phyloP scores from a whole-genome alignment of 441 rosid genomes.

The Biscutella laevigata region DNA sequence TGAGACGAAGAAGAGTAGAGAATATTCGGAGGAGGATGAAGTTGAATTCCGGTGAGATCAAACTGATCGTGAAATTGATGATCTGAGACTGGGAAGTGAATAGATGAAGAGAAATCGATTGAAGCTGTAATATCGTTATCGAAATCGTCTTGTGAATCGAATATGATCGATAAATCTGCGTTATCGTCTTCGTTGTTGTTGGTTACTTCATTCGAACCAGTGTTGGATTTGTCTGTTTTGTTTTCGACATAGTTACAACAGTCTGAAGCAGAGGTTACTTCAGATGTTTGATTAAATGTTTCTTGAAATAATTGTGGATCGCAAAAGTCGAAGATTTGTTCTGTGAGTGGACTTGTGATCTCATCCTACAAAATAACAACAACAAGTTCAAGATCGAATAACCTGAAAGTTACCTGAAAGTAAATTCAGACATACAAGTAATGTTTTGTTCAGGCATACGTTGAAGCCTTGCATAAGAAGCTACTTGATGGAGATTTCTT shows the following conservation, averaged over 20 bases:
- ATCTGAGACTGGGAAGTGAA: slow-evolving; percentile 42
- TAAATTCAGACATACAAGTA: neutral
- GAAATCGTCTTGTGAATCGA: slow-evolving; percentile 55
- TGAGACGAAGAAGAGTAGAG: slow-evolving; percentile 31
- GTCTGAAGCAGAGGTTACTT: slow-evolving; percentile 61
- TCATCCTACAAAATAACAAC: slow-evolving; percentile 47
- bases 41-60: slow-evolving; percentile 42
- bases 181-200: slow-evolving; percentile 26
- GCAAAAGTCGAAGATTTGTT: slow-evolving; percentile 59
- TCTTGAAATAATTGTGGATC: slow-evolving; percentile 59
- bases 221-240: slow-evolving; percentile 20
- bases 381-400: neutral
- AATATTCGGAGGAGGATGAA: slow-evolving; percentile 29
- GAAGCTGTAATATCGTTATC: slow-evolving; percentile 79
- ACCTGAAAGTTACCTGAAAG: neutral
- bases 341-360: slow-evolving; percentile 59
- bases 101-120: slow-evolving; percentile 64
- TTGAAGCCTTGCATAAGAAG: slow-evolving; percentile 19
- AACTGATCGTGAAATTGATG: slow-evolving; percentile 36
- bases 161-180: slow-evolving; percentile 35
- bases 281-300: slow-evolving; percentile 54
- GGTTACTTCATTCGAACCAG: slow-evolving; percentile 9
- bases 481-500: slow-evolving; percentile 5
- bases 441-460: slow-evolving; percentile 1
- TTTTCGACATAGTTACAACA: slow-evolving; percentile 26